Evolutionary conservation across 495 filamentous ascomycete genomes (phyloP).

Genomic region (Xylaria cubensis): DNA sequence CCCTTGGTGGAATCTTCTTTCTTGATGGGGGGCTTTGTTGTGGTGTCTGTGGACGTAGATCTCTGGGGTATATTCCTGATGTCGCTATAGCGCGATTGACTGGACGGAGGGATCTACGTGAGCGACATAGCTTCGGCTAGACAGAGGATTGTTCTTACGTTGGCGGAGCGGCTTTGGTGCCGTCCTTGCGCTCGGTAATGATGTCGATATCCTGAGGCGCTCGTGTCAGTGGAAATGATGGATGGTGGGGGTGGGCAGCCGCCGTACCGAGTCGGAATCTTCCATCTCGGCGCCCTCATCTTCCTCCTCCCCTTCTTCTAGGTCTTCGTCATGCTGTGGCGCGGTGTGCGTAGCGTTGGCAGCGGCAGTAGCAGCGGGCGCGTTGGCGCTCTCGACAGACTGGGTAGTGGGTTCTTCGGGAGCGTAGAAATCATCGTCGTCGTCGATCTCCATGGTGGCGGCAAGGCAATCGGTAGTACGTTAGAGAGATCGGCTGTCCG

Average conservation of each 20-base stretch:
- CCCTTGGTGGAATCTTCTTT: slow-evolving; percentile 45
- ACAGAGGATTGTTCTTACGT: slow-evolving; percentile 54
- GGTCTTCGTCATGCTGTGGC: slow-evolving; percentile 48
- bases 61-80: slow-evolving; percentile 73
- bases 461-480: background rate
- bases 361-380: slow-evolving; percentile 13
- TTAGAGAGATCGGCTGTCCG: background rate
- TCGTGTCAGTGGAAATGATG: slow-evolving; percentile 29
- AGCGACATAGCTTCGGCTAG: slow-evolving; percentile 24
- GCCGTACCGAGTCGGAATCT: slow-evolving; percentile 62
- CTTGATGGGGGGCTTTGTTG: slow-evolving; percentile 52
- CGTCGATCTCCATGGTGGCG: slow-evolving; percentile 67
- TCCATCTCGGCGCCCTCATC: slow-evolving; percentile 79
- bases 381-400: slow-evolving; percentile 26
- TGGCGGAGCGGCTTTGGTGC: slow-evolving; percentile 71
- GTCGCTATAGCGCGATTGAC: slow-evolving; percentile 62
- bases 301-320: slow-evolving; percentile 67
- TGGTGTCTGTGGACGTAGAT: slow-evolving; percentile 59
- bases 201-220: slow-evolving; percentile 84
- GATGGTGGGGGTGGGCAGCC: slow-evolving; percentile 6
- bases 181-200: slow-evolving; percentile 85
- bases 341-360: slow-evolving; percentile 27
- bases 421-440: slow-evolving; percentile 74
- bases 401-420: slow-evolving; percentile 53
- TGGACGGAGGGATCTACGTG: slow-evolving; percentile 31